Evolutionary conservation across 192 early-diverging fungal genomes (phyloP).

Genomic region (Linnemannia exigua): DNA sequence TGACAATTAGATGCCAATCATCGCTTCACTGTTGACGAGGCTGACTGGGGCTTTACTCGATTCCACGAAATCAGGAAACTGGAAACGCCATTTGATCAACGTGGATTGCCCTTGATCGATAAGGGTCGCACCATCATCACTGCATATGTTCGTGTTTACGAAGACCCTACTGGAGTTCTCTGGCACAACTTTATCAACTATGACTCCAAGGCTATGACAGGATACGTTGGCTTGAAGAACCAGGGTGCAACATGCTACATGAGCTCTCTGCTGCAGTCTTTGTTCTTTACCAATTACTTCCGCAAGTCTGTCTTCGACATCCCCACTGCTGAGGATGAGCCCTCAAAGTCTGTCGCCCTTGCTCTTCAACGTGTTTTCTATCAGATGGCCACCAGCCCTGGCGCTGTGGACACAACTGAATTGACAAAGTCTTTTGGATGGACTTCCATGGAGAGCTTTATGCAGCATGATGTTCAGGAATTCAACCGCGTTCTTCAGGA

Average conservation of each 20-base stretch:
- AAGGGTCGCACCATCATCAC: slow-evolving; percentile 73
- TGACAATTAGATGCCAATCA: slow-evolving; percentile 73
- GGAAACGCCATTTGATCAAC: slow-evolving; percentile 71
- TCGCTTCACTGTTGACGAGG: slow-evolving; percentile 83
- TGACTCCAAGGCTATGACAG: slow-evolving; percentile 91
- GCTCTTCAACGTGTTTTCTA: slow-evolving; percentile 97
- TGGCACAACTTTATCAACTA: slow-evolving; percentile 97
- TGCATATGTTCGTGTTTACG: slow-evolving; percentile 80
- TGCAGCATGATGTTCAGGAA: slow-evolving; percentile 99
- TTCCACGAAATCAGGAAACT: slow-evolving; percentile 73
- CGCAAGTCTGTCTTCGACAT: slow-evolving; percentile 94
- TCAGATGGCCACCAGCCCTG: slow-evolving; percentile 79
- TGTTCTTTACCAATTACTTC: slow-evolving; percentile 96
- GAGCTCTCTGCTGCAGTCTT: slow-evolving; percentile 97
- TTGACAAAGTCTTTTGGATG: slow-evolving; percentile 99
- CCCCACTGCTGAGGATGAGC: slow-evolving; percentile 91
- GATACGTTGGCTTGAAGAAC: slow-evolving; percentile 95
- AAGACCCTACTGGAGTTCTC: slow-evolving; percentile 91
- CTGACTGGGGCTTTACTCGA: slow-evolving; percentile 97
- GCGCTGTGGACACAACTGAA: slow-evolving; percentile 92
- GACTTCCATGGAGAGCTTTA: slow-evolving; percentile 94
- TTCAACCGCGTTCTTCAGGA: slow-evolving; percentile 98
- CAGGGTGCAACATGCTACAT: slow-evolving; percentile 99
- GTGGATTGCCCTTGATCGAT: slow-evolving; percentile 33
- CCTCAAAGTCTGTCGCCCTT: slow-evolving; percentile 87